A percentile compares a stretch with the other conserved stretches of the same genome.
These are phyloP conservation scores for Nicotiana tomentosiformis DNA, from an alignment of 257 asterid genomes.

Conservation along the genomic window DNA sequence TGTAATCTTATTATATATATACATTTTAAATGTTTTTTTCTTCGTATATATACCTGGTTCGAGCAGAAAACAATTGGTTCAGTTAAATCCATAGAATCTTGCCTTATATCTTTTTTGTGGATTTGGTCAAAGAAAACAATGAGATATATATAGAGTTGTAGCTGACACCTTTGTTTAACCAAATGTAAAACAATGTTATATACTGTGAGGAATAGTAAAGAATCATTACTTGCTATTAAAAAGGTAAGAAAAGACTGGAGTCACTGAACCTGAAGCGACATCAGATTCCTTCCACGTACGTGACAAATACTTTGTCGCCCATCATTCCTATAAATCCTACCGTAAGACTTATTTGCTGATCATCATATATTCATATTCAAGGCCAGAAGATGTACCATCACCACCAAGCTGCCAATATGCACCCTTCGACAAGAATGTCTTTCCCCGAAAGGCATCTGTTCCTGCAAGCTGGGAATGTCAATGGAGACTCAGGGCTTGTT, in stretches of 20 bases:
- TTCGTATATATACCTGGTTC: not conserved
- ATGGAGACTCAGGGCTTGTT: conserved; percentile 81
- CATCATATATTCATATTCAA: conserved; percentile 16
- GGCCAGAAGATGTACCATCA: conserved; percentile 59
- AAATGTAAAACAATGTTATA: conserved; percentile 19
- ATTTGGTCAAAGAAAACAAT: conserved; percentile 26
- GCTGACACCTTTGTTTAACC: conserved; percentile 19
- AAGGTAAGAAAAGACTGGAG: conserved; percentile 27
- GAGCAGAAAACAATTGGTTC: not conserved
- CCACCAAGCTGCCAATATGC: conserved; percentile 54
- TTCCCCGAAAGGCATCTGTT: conserved; percentile 67
- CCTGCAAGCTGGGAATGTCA: conserved; percentile 56
- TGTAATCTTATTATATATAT: not conserved
- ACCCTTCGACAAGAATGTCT: conserved; percentile 55
- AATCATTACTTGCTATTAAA: conserved; percentile 22
- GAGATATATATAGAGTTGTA: conserved; percentile 26
- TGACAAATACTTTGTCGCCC: conserved; percentile 11
- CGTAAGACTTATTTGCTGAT: conserved; percentile 24
- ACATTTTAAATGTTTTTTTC: not conserved
- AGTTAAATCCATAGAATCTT: not conserved
- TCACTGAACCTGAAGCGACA: conserved; percentile 19
- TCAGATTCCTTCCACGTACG: conserved; percentile 38
- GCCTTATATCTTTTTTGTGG: conserved; percentile 17
- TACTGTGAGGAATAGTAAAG: conserved; percentile 20
- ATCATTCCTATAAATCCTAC: conserved; percentile 3